Evolutionary conservation across 768 basidiomycete genomes (phyloP), one percentile per base, ranked within the genome.

Genomic region (Boletus sp.): DNA sequence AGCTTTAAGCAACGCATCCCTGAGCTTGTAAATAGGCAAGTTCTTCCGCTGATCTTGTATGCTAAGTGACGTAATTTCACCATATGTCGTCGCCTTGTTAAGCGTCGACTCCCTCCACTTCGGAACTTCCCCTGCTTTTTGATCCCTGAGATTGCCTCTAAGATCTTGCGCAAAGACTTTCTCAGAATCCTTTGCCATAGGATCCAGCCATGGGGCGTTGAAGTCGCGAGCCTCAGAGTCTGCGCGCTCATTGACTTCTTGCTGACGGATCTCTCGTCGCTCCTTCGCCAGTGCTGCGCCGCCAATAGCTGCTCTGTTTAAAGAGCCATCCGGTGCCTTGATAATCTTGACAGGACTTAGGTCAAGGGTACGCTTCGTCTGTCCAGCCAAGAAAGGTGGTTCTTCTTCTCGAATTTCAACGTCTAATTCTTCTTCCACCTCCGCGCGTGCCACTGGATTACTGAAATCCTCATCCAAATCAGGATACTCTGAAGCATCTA

Each of bases 371-470:
- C 89, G 86, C 74, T 97, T 97, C 54, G 94, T 97, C 76, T 98
- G 97, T 15, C 97, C 97, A 14, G 91, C 85, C 20, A 99, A 76
- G 83, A 99, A 99, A 1, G 96, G 81, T 1, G 97, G 94, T 67
- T 99, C 97, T 55, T 97, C 94, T 70, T 99, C 97, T 58, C 91
- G 87, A 54, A 98, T 87, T 69, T 99, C 97, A 40, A 99, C 94
- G 64, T 99, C 97, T 42, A 99, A 73, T 68, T 98, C 97, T 72
- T 99, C 92, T 68, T 99, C 97, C 1, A 94, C 86, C 66, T 96
- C 94, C 1, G 87, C 87, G 47, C 86, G 86, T 20, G 86, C 86
- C 67, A 83, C 79, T 2, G 89, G 86, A 65, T 91, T 87, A 52
- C 73, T 81, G 68, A 89, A 83, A 57, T 94, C 92, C 64, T 94